A percentile compares a stretch with the other conserved stretches of the same genome.
These are phyloP conservation scores for Gillenia trifoliata DNA, from an alignment of 306 rosid genomes.

Conservation along the genomic window DNA sequence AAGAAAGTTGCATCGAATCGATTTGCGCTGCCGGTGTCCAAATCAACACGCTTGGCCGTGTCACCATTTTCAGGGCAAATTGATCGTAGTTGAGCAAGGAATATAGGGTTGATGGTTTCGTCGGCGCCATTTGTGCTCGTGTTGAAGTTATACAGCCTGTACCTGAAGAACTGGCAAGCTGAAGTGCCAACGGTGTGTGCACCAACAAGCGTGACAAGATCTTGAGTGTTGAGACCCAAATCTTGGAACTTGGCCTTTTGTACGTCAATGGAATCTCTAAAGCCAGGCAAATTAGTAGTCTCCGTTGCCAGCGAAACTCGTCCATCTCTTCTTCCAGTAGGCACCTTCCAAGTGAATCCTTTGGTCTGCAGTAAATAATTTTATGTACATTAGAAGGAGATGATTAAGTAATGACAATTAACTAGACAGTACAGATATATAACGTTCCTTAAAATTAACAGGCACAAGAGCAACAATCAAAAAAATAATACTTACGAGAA, in stretches of 20 bases:
- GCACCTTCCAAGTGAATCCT: slow-evolving; percentile 11
- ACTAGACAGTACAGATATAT: background rate
- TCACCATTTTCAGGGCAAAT: slow-evolving; percentile 51
- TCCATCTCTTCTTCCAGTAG: slow-evolving; percentile 15
- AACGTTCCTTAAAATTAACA: too few species aligned
- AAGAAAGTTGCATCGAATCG: slow-evolving; percentile 42
- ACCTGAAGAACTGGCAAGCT: slow-evolving; percentile 38
- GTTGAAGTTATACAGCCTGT: slow-evolving; percentile 50
- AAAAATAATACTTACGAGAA: background rate
- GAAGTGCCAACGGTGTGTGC: slow-evolving; percentile 67
- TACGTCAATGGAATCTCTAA: background rate
- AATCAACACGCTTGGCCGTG: slow-evolving; percentile 29
- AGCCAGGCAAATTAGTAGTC: slow-evolving; percentile 1
- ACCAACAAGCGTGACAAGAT: slow-evolving; percentile 14
- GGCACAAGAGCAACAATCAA: too few species aligned
- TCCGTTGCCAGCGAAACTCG: slow-evolving; percentile 2
- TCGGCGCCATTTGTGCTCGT: slow-evolving; percentile 27
- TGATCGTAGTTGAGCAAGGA: slow-evolving; percentile 36
- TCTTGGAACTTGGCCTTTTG: slow-evolving; percentile 4
- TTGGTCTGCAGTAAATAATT: background rate
- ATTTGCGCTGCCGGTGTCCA: slow-evolving; percentile 40
- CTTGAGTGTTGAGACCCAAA: slow-evolving; percentile 4
- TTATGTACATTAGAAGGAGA: too few species aligned
- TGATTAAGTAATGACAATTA: too few species aligned
- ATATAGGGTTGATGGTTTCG: slow-evolving; percentile 38